Conservation (phyloP, 1,284 basidiomycete genomes). For the Takashimella koratensis region DNA sequence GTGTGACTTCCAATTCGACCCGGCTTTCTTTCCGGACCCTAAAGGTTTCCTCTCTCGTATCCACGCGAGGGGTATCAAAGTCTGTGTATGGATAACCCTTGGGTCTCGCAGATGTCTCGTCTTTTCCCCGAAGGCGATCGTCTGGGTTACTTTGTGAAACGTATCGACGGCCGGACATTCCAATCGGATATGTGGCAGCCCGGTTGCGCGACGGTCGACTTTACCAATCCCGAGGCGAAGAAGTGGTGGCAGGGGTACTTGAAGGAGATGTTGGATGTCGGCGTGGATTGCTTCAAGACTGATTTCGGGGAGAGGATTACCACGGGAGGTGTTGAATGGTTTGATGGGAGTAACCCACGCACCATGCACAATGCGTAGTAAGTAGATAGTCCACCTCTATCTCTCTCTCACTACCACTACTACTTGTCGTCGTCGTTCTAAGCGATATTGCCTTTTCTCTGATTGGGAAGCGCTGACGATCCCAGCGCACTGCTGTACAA, state of each 20-base stretch:
- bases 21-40: conserved; percentile 69
- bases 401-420: no score
- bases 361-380: conserved; percentile 45
- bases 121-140: conserved; percentile 66
- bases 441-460: no score
- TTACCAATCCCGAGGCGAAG: conserved; percentile 64
- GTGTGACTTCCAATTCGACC: conserved; percentile 73
- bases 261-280: conserved; percentile 61
- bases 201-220: conserved; percentile 57
- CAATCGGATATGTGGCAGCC: conserved; percentile 53
- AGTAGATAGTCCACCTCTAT: no score
- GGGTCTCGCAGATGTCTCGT: conserved; percentile 58
- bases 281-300: conserved; percentile 61
- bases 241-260: conserved; percentile 65
- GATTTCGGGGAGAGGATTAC: conserved; percentile 67
- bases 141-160: conserved; percentile 65
- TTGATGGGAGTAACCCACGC: conserved; percentile 63
- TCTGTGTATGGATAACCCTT: conserved; percentile 63
- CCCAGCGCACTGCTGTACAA: conserved; percentile 12
- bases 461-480: no score
- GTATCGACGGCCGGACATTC: conserved; percentile 66
- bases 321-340: conserved; percentile 59
- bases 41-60: no score
- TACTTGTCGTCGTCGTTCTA: no score
- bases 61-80: no score